Evolutionary conservation across 2,329 filamentous ascomycete genomes (phyloP).

Genomic region (Pseudogymnoascus sp.): DNA sequence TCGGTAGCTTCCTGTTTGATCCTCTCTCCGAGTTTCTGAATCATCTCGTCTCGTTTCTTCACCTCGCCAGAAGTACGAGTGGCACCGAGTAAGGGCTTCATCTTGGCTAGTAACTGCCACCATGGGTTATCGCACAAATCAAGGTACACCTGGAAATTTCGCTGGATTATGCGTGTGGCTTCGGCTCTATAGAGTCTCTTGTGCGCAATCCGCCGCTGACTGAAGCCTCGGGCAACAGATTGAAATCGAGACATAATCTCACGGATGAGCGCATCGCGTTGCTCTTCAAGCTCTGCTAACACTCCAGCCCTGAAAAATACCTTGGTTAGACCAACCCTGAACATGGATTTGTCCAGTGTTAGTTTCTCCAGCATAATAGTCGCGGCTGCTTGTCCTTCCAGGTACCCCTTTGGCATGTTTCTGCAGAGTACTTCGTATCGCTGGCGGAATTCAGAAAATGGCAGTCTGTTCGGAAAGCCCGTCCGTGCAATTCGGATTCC

Average conservation of each 20-base stretch:
- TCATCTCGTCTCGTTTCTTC: slow-evolving; percentile 90
- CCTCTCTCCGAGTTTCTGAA: slow-evolving; percentile 76
- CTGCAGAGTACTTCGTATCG: slow-evolving; percentile 91
- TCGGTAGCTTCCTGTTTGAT: slow-evolving; percentile 69
- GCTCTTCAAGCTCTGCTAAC: slow-evolving; percentile 91
- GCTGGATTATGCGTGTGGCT: slow-evolving; percentile 87
- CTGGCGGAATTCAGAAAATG: slow-evolving; percentile 89
- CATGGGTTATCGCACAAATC: slow-evolving; percentile 87
- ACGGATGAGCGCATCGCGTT: slow-evolving; percentile 83
- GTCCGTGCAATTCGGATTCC: slow-evolving; percentile 95
- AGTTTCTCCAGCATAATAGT: slow-evolving; percentile 85
- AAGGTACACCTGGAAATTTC: slow-evolving; percentile 87
- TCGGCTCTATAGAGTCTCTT: slow-evolving; percentile 93
- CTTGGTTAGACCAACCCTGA: slow-evolving; percentile 90
- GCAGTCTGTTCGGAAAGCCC: slow-evolving; percentile 87
- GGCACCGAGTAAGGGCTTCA: slow-evolving; percentile 89
- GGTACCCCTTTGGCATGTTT: slow-evolving; percentile 79
- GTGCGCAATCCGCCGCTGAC: slow-evolving; percentile 77
- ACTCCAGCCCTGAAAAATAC: slow-evolving; percentile 97
- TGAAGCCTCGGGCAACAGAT: slow-evolving; percentile 81
- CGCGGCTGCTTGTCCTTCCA: slow-evolving; percentile 82
- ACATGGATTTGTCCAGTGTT: slow-evolving; percentile 74
- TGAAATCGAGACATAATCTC: slow-evolving; percentile 94
- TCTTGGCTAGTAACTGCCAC: slow-evolving; percentile 92
- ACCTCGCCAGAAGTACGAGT: slow-evolving; percentile 89